phyloP scores from a whole-genome alignment of 2,329 filamentous ascomycete genomes.

The Talaromyces sp. region DNA sequence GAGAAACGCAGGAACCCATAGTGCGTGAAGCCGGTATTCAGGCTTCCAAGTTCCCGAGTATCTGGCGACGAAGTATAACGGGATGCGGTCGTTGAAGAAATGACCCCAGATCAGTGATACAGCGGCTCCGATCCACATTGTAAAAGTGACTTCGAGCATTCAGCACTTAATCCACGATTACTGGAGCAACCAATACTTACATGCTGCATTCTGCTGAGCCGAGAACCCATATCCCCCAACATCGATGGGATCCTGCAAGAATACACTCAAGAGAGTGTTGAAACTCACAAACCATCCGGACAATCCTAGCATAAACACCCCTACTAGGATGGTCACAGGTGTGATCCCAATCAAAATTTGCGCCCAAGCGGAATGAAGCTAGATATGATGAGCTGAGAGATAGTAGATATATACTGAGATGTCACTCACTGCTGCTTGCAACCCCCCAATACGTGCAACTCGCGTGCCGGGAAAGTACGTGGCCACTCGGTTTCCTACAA shows the following conservation, averaged over 20 bases:
- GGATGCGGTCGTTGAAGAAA: slow-evolving; percentile 16
- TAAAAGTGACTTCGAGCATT: slow-evolving; percentile 10
- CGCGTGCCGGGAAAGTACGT: slow-evolving; percentile 15
- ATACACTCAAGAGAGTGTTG: slow-evolving; percentile 15
- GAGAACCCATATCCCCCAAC: slow-evolving; percentile 13
- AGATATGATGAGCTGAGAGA: neutral
- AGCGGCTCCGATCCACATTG: slow-evolving; percentile 14
- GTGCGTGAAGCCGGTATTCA: slow-evolving; percentile 15
- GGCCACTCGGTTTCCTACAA: slow-evolving; percentile 12
- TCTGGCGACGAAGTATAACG: slow-evolving; percentile 1
- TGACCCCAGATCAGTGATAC: slow-evolving; percentile 12
- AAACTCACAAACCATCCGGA: slow-evolving; percentile 15
- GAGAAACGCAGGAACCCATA: slow-evolving; percentile 13
- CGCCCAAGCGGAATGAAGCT: slow-evolving; percentile 9
- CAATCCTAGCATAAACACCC: slow-evolving; percentile 5
- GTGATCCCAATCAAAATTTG: slow-evolving; percentile 14
- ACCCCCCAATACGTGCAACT: slow-evolving; percentile 7
- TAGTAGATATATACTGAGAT: neutral
- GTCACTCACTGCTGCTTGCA: slow-evolving; percentile 13
- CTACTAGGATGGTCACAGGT: slow-evolving; percentile 8
- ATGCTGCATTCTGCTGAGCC: slow-evolving; percentile 11
- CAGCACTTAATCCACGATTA: neutral
- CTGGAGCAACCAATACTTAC: neutral
- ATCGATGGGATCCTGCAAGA: slow-evolving; percentile 8
- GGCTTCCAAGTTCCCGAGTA: slow-evolving; percentile 16